Evolutionary conservation across 768 basidiomycete genomes (phyloP).

Genomic region (Candolleomyces eurysporus): DNA sequence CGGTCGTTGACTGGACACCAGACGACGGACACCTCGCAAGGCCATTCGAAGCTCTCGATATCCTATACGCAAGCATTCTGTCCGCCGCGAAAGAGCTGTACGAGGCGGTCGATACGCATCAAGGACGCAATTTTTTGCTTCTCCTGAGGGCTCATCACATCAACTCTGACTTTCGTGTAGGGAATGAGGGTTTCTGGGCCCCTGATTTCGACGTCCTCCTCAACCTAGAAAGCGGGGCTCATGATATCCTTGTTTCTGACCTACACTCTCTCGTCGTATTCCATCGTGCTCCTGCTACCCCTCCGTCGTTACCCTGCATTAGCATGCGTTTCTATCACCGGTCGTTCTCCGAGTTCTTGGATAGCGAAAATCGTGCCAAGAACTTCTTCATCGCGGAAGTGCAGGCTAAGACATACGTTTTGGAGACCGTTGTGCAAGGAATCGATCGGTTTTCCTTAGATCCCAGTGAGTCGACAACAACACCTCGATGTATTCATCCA

Average conservation of each 20-base stretch:
- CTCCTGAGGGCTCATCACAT: background rate
- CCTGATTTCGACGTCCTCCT: too few relatives aligned
- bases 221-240: background rate
- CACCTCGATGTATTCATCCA: too few relatives aligned
- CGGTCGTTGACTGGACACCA: background rate
- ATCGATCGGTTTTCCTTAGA: too few relatives aligned
- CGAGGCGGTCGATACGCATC: background rate
- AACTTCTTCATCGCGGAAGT: background rate
- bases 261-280: background rate
- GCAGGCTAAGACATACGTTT: too few relatives aligned
- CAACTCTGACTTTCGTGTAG: background rate
- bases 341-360: background rate
- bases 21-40: background rate
- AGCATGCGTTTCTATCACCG: background rate
- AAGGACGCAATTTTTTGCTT: background rate
- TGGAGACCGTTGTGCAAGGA: too few relatives aligned
- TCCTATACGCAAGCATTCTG: conserved; percentile 7
- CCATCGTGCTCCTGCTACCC: too few relatives aligned
- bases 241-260: background rate
- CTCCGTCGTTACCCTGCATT: too few relatives aligned
- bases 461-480: too few relatives aligned
- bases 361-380: background rate
- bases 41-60: conserved; percentile 9
- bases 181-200: too few relatives aligned
- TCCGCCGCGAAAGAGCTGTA: background rate